Evolutionary conservation across 1,284 basidiomycete species (phyloP), one percentile per base, ranked within the genome.

Genomic region (Inonotus obliquus): DNA sequence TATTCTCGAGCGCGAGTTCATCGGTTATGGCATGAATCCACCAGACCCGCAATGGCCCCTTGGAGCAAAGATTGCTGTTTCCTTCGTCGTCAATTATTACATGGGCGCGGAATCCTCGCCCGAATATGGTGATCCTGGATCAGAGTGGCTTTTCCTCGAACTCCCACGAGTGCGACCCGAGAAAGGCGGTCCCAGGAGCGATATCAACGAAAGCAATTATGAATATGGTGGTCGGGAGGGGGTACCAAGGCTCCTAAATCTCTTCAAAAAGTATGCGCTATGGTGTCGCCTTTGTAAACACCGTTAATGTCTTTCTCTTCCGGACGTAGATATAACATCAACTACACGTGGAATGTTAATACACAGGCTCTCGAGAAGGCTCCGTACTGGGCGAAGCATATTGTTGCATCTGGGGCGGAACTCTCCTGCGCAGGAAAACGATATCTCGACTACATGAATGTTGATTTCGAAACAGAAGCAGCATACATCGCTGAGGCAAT

Each of bases 31-130:
- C 25, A 60, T 63, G 21, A 65, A 66, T n/a, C 69, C 67, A 35
- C 73, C 73, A 1, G 67, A 74, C 45, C 71, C 74, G 2, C 64
- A 71, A 29, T 77, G 75, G 75, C 75, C 75, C 2, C 66, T 67
- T 48, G 67, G 69, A 14, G 75, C 75, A 7, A 71, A 74, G 47
- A 69, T 75, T 52, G 71, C 70, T 27, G 62, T 71, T 13, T 69
- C 67, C 32, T 74, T 76, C 37, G 74, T 76, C 10, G 55, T 76
- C 37, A 75, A 76, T 62, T 75, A 74, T 65, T 73, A 76, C 61
- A 73, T 75, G 59, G 75, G 75, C 9, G 72, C 70, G 17, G 75
- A 77, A 65, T 69, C 69, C 37, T 67, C 66, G 5, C 62, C 68
- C 25, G 74, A 74, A 60, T 76, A 73, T 59, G 75, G 75, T 17